Evolutionary conservation across 306 rosid species (phyloP).

Genomic region (Cucurbita argyrosperma): DNA sequence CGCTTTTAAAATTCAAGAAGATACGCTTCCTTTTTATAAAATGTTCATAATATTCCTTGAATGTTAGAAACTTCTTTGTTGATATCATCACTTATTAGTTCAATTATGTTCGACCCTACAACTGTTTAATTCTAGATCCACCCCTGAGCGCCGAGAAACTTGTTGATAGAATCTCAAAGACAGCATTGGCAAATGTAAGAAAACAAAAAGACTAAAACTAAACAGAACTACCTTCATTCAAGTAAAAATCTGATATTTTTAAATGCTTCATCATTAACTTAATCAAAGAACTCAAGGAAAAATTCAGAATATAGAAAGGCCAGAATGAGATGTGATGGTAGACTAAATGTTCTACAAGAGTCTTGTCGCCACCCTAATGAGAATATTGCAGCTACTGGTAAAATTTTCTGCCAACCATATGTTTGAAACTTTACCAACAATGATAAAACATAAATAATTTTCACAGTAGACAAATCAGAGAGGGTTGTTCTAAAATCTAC

Average conservation of each 20-base stretch:
- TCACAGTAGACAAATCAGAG: background rate
- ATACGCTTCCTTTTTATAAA: too few species aligned
- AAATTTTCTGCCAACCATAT: background rate
- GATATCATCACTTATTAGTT: background rate
- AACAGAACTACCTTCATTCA: background rate
- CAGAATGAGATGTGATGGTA: background rate
- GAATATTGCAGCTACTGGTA: background rate
- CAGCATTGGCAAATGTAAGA: background rate
- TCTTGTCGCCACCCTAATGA: background rate
- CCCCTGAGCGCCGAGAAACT: background rate
- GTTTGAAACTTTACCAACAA: background rate
- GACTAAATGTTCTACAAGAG: background rate
- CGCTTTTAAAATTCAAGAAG: too few species aligned
- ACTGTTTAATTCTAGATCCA: too few species aligned
- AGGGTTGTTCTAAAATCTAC: background rate
- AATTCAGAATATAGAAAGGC: background rate
- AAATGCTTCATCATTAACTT: background rate
- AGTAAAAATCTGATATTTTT: background rate
- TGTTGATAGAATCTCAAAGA: background rate
- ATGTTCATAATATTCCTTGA: background rate
- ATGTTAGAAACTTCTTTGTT: background rate
- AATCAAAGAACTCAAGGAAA: background rate
- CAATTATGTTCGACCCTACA: background rate
- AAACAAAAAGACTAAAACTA: background rate
- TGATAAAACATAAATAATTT: background rate